Evolutionary conservation across 345 rosid species (phyloP).

Genomic region (Camelina neglecta): DNA sequence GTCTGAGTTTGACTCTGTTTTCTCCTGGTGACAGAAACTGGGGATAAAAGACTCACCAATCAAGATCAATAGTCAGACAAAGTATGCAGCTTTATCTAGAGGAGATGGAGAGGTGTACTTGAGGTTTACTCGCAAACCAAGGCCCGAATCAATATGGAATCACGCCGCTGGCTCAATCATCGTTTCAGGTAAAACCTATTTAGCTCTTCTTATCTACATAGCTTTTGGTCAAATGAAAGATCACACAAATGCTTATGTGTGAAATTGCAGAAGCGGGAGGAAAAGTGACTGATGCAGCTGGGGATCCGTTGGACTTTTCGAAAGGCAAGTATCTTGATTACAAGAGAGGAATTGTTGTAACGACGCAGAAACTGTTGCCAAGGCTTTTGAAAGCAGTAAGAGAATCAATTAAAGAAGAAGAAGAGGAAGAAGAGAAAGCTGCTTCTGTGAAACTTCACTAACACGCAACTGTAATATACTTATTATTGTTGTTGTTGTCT

Average conservation of each 20-base stretch:
- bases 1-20: constrained; percentile 12
- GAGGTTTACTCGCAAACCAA: constrained; percentile 80
- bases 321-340: constrained; percentile 72
- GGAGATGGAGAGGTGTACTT: constrained; percentile 94
- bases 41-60: constrained; percentile 90
- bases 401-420: constrained; percentile 59
- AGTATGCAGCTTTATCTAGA: constrained; percentile 89
- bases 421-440: constrained; percentile 36
- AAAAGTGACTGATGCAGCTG: constrained; percentile 69
- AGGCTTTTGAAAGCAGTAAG: constrained; percentile 71
- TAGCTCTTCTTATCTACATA: constrained; percentile 2
- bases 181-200: constrained; percentile 62
- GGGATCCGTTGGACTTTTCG: constrained; percentile 80
- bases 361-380: constrained; percentile 86
- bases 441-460: constrained; percentile 40
- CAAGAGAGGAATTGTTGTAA: constrained; percentile 75
- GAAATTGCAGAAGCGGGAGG: constrained; percentile 84
- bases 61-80: constrained; percentile 93
- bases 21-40: constrained; percentile 58
- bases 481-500: constrained; percentile 30
- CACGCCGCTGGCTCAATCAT: constrained; percentile 95
- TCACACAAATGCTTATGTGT: not conserved
- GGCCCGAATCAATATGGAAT: constrained; percentile 96
- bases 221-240: constrained; percentile 16
- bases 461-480: constrained; percentile 42